Percentiles rank a stretch among this genome's conserved stretches.
These are phyloP conservation scores for Erysimum cheiranthoides DNA, from an alignment of 345 rosid genomes.

Conservation along the genomic window DNA sequence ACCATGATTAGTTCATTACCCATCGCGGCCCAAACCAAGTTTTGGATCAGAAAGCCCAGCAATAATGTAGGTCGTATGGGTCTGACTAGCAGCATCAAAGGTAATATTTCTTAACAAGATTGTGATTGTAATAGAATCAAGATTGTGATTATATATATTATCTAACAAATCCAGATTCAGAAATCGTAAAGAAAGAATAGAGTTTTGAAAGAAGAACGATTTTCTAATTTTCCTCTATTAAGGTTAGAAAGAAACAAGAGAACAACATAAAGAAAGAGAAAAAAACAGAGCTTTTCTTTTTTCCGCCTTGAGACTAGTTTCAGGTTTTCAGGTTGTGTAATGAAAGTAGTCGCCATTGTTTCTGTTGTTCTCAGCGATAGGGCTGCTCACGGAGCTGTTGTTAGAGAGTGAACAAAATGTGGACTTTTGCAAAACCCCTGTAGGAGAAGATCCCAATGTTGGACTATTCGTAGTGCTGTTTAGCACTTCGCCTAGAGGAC, in stretches of 20 bases:
- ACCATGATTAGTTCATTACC: not conserved
- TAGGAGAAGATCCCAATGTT: slow-evolving; percentile 59
- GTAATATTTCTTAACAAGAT: not conserved
- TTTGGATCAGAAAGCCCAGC: slow-evolving; percentile 7
- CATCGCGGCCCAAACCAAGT: slow-evolving; percentile 3
- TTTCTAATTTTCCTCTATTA: slow-evolving; percentile 15
- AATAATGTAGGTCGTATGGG: not conserved
- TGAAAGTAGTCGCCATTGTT: slow-evolving; percentile 47
- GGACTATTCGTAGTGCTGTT: slow-evolving; percentile 54
- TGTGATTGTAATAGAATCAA: not conserved
- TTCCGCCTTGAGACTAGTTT: not conserved
- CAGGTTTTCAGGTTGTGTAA: slow-evolving; percentile 37
- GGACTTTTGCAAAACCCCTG: slow-evolving; percentile 65
- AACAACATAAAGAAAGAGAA: not conserved
- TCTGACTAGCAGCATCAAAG: not conserved
- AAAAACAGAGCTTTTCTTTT: not conserved
- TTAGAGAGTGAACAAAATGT: slow-evolving; percentile 63
- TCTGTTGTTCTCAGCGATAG: slow-evolving; percentile 48
- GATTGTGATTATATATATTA: slow-evolving; percentile 9
- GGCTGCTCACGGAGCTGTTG: slow-evolving; percentile 68
- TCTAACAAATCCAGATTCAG: not conserved
- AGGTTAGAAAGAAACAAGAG: slow-evolving; percentile 11
- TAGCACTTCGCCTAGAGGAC: slow-evolving; percentile 73
- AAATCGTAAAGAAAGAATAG: not conserved
- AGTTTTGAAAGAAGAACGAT: slow-evolving; percentile 2